Evolutionary conservation across 1,284 basidiomycete genomes (phyloP).

Genomic region (Pholiota adiposa): DNA sequence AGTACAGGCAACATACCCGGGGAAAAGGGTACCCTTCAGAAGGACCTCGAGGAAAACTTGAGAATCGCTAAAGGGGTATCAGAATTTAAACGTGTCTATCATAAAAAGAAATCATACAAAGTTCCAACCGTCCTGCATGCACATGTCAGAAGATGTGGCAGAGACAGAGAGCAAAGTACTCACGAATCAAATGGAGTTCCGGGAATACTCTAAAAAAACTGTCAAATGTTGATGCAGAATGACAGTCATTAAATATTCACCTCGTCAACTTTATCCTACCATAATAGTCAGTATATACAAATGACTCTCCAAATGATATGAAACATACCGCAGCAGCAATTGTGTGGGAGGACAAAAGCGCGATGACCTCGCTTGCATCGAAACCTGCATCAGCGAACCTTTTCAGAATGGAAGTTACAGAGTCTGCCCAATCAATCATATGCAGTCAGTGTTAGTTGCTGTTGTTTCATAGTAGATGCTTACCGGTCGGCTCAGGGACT

Average conservation of each 20-base stretch:
- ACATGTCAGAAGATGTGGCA: background rate
- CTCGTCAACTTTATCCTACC: slow-evolving; percentile 17
- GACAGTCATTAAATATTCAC: slow-evolving; percentile 1
- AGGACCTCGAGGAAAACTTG: slow-evolving; percentile 27
- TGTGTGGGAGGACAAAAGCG: slow-evolving; percentile 35
- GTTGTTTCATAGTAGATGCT: background rate
- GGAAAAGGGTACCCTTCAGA: slow-evolving; percentile 22
- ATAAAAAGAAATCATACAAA: slow-evolving; percentile 16
- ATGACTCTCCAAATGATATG: background rate
- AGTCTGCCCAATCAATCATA: slow-evolving; percentile 19
- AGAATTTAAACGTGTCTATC: background rate
- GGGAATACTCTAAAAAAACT: slow-evolving; percentile 15
- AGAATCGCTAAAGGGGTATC: slow-evolving; percentile 15
- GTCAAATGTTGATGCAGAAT: background rate
- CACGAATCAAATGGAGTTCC: slow-evolving; percentile 38
- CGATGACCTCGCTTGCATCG: slow-evolving; percentile 35
- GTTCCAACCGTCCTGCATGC: slow-evolving; percentile 17
- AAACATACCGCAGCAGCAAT: slow-evolving; percentile 21
- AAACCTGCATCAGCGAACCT: slow-evolving; percentile 41
- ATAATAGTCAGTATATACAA: background rate
- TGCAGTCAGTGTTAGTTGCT: background rate
- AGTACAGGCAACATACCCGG: slow-evolving; percentile 13
- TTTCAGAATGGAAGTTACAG: slow-evolving; percentile 36
- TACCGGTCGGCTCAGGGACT: slow-evolving; percentile 37
- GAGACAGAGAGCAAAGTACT: slow-evolving; percentile 1